Evolutionary conservation across 306 rosid species (phyloP).

Genomic region (Rubus idaeus): DNA sequence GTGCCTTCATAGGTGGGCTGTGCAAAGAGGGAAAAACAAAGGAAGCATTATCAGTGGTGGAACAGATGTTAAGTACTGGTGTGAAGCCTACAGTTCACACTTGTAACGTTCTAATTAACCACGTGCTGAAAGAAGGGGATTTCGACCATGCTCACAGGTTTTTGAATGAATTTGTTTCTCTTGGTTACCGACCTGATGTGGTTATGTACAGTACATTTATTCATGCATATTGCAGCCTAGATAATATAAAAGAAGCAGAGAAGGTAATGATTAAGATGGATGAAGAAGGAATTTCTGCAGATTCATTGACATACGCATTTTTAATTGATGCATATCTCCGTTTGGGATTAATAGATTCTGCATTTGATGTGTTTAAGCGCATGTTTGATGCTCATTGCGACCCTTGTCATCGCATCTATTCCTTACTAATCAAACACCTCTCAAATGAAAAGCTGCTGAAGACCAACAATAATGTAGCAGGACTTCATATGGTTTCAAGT

Average conservation of each 20-base stretch:
- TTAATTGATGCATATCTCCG: conserved; percentile 61
- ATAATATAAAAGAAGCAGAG: conserved; percentile 72
- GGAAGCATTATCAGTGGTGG: conserved; percentile 58
- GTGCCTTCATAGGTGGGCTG: conserved; percentile 67
- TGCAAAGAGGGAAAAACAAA: conserved; percentile 54
- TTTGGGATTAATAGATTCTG: conserved; percentile 54
- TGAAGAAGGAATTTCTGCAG: conserved; percentile 56
- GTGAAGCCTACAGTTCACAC: conserved; percentile 58
- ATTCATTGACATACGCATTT: conserved; percentile 50
- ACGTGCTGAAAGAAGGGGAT: conserved; percentile 51
- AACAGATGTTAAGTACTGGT: conserved; percentile 50
- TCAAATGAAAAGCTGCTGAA: conserved; percentile 32
- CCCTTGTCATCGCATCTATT: conserved; percentile 62
- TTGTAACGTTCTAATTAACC: conserved; percentile 59
- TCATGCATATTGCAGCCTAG: conserved; percentile 67
- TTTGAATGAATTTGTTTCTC: conserved; percentile 52
- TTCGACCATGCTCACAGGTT: conserved; percentile 24
- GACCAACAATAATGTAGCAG: conserved; percentile 22
- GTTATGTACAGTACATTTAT: conserved; percentile 68
- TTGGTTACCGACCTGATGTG: conserved; percentile 64
- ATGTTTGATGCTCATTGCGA: conserved; percentile 65
- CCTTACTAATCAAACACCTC: conserved; percentile 62
- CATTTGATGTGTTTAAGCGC: conserved; percentile 67
- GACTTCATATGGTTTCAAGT: conserved; percentile 31
- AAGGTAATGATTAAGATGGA: conserved; percentile 53